A percentile compares a stretch with the other conserved stretches of the same genome.
Evolutionary conservation across 441 rosid species (phyloP).

Genomic region (Erodium moschatum): DNA sequence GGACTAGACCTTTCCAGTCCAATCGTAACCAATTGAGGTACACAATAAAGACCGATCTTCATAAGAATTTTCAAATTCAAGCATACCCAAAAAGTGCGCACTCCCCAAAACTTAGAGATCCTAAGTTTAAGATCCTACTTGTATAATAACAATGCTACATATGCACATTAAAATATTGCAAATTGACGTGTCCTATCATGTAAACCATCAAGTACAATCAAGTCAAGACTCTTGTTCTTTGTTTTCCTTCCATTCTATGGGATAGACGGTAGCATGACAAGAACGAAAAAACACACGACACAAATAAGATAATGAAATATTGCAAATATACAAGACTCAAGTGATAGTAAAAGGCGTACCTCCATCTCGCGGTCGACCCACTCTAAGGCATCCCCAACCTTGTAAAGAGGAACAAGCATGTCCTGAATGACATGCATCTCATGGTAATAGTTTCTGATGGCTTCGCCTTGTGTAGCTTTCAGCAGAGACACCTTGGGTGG

Average conservation of each 20-base stretch:
- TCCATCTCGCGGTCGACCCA: conserved; percentile 93
- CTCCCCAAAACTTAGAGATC: no score
- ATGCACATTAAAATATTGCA: not conserved
- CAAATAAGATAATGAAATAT: no score
- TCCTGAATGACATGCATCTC: conserved; percentile 96
- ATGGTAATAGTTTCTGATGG: conserved; percentile 90
- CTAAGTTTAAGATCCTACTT: not conserved
- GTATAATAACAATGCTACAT: not conserved
- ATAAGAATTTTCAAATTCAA: no score
- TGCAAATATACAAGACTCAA: no score
- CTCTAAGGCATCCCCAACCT: conserved; percentile 86
- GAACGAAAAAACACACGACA: not conserved
- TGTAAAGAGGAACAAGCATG: conserved; percentile 94
- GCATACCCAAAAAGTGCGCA: no score
- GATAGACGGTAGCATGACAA: not conserved
- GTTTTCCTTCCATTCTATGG: not conserved
- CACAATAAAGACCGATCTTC: no score
- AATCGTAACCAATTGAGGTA: no score
- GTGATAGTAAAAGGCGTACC: conserved; percentile 33
- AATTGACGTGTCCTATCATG: not conserved
- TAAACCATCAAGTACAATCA: not conserved
- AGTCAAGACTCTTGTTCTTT: not conserved
- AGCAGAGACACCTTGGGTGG: conserved; percentile 98
- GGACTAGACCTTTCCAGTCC: no score
- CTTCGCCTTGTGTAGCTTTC: conserved; percentile 99